Base-by-base conservation (phyloP, 768 basidiomycete species). In the Boletus speciosus region DNA sequence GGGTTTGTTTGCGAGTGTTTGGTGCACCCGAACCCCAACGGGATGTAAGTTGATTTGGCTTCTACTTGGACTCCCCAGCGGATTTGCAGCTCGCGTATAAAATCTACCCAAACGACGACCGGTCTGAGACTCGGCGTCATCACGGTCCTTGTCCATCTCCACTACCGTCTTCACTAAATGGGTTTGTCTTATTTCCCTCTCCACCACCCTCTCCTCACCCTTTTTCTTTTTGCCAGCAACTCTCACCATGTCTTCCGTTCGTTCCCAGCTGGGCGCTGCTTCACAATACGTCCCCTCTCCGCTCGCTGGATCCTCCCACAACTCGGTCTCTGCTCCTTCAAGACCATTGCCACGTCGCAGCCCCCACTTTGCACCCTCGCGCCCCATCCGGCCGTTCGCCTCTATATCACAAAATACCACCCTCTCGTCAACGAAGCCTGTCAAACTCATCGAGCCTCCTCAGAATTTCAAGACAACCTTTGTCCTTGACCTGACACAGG, bases 391-490 rank as follows among this genome's bases (percentile, higher is more conserved):
- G 27, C 91, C 91, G 31, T 93, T 93, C 69, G 77, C 87, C 15
- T 79, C 84, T 47, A 77, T 90, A 58, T 68, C 68, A 51, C 66
- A 69, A 53, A 62, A 52, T 10, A 14, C 49, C 4, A 6, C 55
- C 21, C 35, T 54, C 23, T 56, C 66, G 6, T 68, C 64, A 52
- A 76, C 75, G 47, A 80, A 81, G 51, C 74, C 84, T 6, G 76
- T 84, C 16, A 93, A 93, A 65, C 76, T 92, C 65, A 91, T 93
- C 54, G 80, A 90, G 67, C 86, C 88, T 10, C 88, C 91, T 27
- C 78, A 83, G 64, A 83, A 87, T 67, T 82, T 82, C 71, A 79
- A 81, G 67, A 76, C 77, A 45, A 82, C 81, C 37, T 93, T 91
- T 62, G 76, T 86, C 56, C 82, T 93, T 49, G 80, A 92, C 70